Evolutionary conservation across 768 basidiomycete species (phyloP).

Genomic region (Tulasnella sp.): DNA sequence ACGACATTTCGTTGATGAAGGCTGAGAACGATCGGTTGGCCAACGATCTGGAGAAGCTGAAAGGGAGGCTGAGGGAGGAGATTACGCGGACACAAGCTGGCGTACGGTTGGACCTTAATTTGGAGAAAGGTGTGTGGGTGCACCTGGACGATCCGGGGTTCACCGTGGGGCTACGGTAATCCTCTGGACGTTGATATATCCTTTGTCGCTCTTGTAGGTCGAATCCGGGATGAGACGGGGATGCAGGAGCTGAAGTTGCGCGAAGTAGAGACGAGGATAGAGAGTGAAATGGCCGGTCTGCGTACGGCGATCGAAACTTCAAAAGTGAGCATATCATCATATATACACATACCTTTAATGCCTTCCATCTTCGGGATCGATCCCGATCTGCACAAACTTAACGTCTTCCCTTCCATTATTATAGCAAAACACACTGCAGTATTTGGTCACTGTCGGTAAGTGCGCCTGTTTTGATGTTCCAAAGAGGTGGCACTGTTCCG

Average conservation of each 20-base stretch:
- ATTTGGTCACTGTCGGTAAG: slow-evolving; percentile 77
- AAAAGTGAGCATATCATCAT: slow-evolving; percentile 39
- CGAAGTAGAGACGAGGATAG: slow-evolving; percentile 94
- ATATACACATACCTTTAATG: not conserved
- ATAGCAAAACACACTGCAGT: slow-evolving; percentile 50
- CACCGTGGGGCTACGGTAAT: not conserved
- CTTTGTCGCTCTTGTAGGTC: slow-evolving; percentile 32
- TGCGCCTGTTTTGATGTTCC: slow-evolving; percentile 16
- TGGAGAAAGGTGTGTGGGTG: slow-evolving; percentile 57
- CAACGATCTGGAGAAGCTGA: slow-evolving; percentile 85
- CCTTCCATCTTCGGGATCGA: not conserved
- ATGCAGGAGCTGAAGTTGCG: slow-evolving; percentile 92
- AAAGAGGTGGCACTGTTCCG: no score
- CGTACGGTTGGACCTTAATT: slow-evolving; percentile 85
- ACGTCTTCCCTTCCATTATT: not conserved
- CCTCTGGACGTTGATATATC: not conserved
- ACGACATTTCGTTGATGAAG: slow-evolving; percentile 89
- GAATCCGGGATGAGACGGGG: slow-evolving; percentile 86
- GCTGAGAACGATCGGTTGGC: slow-evolving; percentile 92
- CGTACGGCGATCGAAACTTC: slow-evolving; percentile 76
- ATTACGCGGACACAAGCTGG: slow-evolving; percentile 86
- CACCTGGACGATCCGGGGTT: not conserved
- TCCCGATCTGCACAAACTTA: no score
- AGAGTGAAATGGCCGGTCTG: slow-evolving; percentile 85
- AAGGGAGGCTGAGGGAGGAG: slow-evolving; percentile 85